These are phyloP conservation scores for Lasiosphaeris hirsuta DNA, from an alignment of 495 filamentous ascomycete genomes.

Conservation along the genomic window DNA sequence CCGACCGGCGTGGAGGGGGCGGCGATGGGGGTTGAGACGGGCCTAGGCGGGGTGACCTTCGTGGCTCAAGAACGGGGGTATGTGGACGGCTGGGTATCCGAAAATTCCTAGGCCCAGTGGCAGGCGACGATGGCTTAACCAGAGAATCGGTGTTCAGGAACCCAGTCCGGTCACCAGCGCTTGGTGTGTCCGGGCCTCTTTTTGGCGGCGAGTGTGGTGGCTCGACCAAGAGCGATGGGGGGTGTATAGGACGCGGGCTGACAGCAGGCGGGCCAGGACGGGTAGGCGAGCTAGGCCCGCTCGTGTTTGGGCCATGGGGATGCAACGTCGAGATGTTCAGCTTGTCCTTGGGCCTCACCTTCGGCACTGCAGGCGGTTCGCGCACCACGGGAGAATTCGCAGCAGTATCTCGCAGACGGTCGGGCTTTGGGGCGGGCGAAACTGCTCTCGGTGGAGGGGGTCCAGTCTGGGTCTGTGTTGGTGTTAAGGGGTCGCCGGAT, in stretches of 20 bases:
- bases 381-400: constrained; percentile 42
- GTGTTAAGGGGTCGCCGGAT: constrained; percentile 33
- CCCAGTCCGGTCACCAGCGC: constrained; percentile 33
- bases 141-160: constrained; percentile 48
- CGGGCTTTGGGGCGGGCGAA: constrained; percentile 37
- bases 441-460: constrained; percentile 33
- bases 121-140: constrained; percentile 45
- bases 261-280: constrained; percentile 30
- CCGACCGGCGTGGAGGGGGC: constrained; percentile 53
- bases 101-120: constrained; percentile 49
- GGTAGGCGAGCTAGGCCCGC: constrained; percentile 26
- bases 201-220: constrained; percentile 74
- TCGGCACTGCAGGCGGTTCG: constrained; percentile 53
- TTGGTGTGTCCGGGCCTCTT: constrained; percentile 32
- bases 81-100: constrained; percentile 49
- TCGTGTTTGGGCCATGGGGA: constrained; percentile 19
- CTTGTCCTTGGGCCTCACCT: constrained; percentile 39
- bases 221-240: constrained; percentile 69
- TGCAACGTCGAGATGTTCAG: constrained; percentile 22
- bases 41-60: constrained; percentile 40
- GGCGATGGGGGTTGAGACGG: constrained; percentile 50
- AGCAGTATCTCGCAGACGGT: constrained; percentile 45
- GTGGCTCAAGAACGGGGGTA: constrained; percentile 47
- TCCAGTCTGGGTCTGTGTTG: constrained; percentile 14
- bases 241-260: constrained; percentile 52